Conservation (phyloP, 306 rosid species). For the Rosa lucieae region DNA sequence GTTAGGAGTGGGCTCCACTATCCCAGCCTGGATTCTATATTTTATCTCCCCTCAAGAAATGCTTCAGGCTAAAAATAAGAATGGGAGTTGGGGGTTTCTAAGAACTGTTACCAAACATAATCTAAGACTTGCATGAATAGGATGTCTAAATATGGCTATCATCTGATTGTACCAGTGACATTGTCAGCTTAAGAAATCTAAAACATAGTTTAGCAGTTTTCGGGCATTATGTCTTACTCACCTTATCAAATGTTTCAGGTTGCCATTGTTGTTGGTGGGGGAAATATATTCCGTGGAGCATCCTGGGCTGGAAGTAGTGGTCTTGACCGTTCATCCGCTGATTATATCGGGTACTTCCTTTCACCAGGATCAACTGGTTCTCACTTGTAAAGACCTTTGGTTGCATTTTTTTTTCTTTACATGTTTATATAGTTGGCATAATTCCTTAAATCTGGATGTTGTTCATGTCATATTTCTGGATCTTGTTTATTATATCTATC, state of each 20-base stretch:
- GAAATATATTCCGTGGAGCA: slow-evolving; percentile 94
- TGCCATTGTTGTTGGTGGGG: slow-evolving; percentile 96
- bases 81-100: not conserved
- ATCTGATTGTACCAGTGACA: not conserved
- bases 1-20: not conserved
- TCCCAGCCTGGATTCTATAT: not conserved
- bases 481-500: not conserved
- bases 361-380: not conserved
- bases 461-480: not conserved
- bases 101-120: not conserved
- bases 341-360: slow-evolving; percentile 80
- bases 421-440: not conserved
- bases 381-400: not conserved
- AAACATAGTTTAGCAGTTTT: not conserved
- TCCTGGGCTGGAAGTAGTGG: slow-evolving; percentile 89
- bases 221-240: slow-evolving; percentile 1
- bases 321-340: slow-evolving; percentile 96
- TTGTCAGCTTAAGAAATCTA: not conserved
- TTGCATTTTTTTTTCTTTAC: not conserved
- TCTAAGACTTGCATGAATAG: not conserved
- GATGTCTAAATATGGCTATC: not conserved
- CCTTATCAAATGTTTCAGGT: slow-evolving; percentile 62
- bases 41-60: not conserved
- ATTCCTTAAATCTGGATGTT: not conserved
- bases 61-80: slow-evolving; percentile 3